Evolutionary conservation across 179 eudicot species (phyloP), one percentile per base, ranked within the genome.

Genomic region (Silene vulgaris): DNA sequence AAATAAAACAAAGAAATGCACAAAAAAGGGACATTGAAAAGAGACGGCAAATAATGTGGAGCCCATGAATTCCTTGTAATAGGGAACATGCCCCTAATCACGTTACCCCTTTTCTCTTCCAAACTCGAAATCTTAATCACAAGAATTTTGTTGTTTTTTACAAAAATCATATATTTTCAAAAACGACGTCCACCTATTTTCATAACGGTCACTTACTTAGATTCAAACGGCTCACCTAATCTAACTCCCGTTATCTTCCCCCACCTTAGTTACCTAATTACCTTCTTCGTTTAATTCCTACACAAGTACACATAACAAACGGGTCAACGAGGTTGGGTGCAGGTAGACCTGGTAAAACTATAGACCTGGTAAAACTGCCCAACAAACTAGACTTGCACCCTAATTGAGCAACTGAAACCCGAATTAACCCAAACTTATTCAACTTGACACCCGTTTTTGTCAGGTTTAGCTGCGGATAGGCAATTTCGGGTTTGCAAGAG

Each of bases 181-280:
- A 79, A 68, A 69, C 65, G 52, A 60, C 77, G 40, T 74, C 70
- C 78, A 74, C 65, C 57, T 12, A 61, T 60, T 71, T 17, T 57
- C 20, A 40, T 69, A 79, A 79, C 77, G 81, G 81, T 79, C 78
- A 79, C 77, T 74, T 68, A 30, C 74, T 74, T 12, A 28, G 19
- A 43, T 81, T 74, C 73, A 73, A 80, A 81, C 65, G 67, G 74
- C 23, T 60, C 74, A 68, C 75, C 72, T 54, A 45, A 29, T 65
- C 12, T 29, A 56, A 26, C 74, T 77, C 68, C 75, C 83, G 83
- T 81, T 74, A 74, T 12, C 45, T 11, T 4, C 0, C 65, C 59
- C 17, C 19, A 3, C 65, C n/a, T n/a, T 14, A 13, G 21, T 21
- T 50, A 8, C n/a, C n/a, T n/a, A n/a, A n/a, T n/a, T n/a, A 13